Evolutionary conservation across 371 early-diverging fungal species (phyloP).

Genomic region (Circinella umbellata): DNA sequence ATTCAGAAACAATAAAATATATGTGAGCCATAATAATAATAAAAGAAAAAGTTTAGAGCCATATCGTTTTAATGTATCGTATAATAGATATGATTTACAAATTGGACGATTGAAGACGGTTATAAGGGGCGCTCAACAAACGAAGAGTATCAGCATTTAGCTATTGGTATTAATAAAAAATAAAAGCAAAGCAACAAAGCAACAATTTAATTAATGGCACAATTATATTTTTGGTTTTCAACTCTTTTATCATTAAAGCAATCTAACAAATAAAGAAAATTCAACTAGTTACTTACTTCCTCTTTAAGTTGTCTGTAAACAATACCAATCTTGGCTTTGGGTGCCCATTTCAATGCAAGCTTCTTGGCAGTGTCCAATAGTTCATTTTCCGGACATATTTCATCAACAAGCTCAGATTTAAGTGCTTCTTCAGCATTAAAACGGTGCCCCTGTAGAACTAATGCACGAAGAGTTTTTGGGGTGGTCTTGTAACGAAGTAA

Average conservation of each 20-base stretch:
- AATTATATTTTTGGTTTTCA: not conserved
- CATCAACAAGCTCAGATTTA: conserved; percentile 66
- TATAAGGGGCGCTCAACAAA: conserved; percentile 10
- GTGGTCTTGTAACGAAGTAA: conserved; percentile 66
- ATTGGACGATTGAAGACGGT: conserved; percentile 29
- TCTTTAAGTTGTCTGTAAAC: conserved; percentile 53
- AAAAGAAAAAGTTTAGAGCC: too few species aligned
- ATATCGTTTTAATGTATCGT: too few species aligned
- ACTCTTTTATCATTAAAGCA: too few species aligned
- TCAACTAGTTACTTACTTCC: conserved; percentile 28
- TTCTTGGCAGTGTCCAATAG: conserved; percentile 59
- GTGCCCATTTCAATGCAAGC: conserved; percentile 61
- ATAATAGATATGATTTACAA: conserved; percentile 22
- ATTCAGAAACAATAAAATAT: not conserved
- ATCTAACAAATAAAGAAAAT: too few species aligned
- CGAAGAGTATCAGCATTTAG: conserved; percentile 14
- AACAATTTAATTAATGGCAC: not conserved
- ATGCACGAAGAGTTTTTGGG: conserved; percentile 60
- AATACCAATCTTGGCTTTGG: conserved; percentile 53
- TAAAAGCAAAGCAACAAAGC: too few species aligned
- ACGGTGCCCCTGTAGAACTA: conserved; percentile 69
- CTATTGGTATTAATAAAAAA: not conserved
- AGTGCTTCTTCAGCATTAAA: conserved; percentile 69
- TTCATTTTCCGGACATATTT: conserved; percentile 47
- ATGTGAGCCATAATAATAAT: not conserved